Conservation (phyloP, 352 stramenopile species). For the Chrysophaeum taylorii region DNA sequence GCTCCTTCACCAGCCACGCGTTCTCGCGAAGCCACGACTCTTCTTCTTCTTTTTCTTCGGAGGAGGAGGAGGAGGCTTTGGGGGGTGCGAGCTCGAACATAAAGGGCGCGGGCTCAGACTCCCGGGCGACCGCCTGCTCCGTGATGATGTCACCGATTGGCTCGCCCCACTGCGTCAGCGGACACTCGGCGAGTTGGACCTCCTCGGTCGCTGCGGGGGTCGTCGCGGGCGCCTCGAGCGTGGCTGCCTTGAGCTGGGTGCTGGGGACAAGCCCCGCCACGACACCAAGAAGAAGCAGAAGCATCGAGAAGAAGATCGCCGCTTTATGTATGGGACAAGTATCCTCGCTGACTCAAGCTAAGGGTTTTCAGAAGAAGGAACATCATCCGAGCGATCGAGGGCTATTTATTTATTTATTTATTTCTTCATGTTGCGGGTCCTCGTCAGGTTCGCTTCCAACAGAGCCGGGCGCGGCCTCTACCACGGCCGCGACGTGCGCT, state of each 20-base stretch:
- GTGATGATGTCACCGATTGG: background rate
- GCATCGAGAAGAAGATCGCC: background rate
- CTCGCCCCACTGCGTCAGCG: constrained; percentile 11
- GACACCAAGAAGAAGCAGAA: background rate
- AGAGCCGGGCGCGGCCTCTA: constrained; percentile 69
- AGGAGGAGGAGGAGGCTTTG: background rate
- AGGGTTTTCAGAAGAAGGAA: too few relatives aligned
- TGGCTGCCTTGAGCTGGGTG: background rate
- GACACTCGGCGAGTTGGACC: background rate
- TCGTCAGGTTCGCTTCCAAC: constrained; percentile 32
- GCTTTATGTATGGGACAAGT: too few relatives aligned
- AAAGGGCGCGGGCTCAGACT: background rate
- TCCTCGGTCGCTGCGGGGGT: background rate
- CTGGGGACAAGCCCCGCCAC: background rate
- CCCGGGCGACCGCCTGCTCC: background rate
- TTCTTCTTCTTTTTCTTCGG: background rate
- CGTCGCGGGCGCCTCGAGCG: background rate
- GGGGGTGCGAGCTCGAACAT: background rate
- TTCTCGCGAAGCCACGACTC: constrained; percentile 31
- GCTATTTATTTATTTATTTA: too few relatives aligned
- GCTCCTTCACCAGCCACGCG: constrained; percentile 43
- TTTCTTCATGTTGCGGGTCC: too few relatives aligned
- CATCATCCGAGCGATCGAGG: too few relatives aligned
- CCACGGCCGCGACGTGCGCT: constrained; percentile 77
- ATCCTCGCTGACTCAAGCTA: too few relatives aligned